Percentiles rank a stretch among this genome's conserved stretches.
Evolutionary conservation across 176 grass and related monocot genomes (phyloP).

Genomic region (Phoenix roebelenii): DNA sequence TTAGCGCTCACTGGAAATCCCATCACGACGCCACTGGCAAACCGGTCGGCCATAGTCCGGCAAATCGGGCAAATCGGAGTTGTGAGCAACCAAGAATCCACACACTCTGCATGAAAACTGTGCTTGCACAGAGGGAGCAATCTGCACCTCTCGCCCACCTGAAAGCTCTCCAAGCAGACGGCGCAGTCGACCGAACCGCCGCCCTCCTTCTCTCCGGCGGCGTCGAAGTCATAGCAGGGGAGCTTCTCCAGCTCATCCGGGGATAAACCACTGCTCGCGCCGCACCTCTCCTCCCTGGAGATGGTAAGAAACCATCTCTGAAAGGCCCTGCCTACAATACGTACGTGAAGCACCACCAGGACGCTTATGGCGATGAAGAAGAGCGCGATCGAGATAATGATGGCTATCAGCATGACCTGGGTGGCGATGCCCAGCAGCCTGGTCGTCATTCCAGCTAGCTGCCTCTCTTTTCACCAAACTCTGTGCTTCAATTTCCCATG

Average conservation of each 20-base stretch:
- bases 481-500: no score
- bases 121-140: slow-evolving; percentile 47
- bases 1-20: no score
- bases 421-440: no score
- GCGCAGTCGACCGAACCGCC: slow-evolving; percentile 23
- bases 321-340: no score
- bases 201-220: neutral
- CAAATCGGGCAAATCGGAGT: slow-evolving; percentile 44
- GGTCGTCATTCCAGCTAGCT: no score
- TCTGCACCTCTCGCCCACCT: slow-evolving; percentile 38
- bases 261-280: slow-evolving; percentile 22
- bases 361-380: no score
- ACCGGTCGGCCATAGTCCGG: slow-evolving; percentile 20
- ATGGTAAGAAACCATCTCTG: no score
- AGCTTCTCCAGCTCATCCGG: slow-evolving; percentile 27
- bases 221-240: slow-evolving; percentile 31
- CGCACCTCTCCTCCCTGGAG: neutral
- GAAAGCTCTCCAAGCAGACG: slow-evolving; percentile 49
- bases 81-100: slow-evolving; percentile 63
- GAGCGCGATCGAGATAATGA: no score
- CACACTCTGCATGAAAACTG: slow-evolving; percentile 54
- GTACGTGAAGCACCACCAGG: no score
- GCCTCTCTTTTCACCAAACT: no score
- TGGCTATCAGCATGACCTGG: no score
- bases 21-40: no score